phyloP scores from a whole-genome alignment of 2,329 filamentous ascomycete genomes.

The Aspergillus costaricaensis region DNA sequence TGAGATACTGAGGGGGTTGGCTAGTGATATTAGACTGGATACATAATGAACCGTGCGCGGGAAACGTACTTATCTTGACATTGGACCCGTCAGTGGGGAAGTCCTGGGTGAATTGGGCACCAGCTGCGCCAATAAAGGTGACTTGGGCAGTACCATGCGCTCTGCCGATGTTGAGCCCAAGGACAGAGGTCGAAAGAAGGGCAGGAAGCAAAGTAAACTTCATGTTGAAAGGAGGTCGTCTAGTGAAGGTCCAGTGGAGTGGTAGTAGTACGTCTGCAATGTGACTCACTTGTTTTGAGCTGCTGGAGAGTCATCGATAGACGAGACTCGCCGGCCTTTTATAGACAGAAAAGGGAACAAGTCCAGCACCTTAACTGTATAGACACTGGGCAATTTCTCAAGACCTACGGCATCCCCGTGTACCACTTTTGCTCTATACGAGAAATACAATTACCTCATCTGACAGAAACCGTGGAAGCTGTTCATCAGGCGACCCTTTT shows the following conservation, averaged over 20 bases:
- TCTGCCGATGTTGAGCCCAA: neutral
- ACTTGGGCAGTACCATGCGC: slow-evolving; percentile 6
- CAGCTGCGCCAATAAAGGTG: slow-evolving; percentile 25
- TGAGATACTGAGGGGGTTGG: slow-evolving; percentile 26
- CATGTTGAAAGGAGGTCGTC: neutral
- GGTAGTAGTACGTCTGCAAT: too few relatives aligned
- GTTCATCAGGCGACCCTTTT: neutral
- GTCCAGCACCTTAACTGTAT: neutral
- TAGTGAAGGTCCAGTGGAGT: neutral
- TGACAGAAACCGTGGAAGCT: neutral
- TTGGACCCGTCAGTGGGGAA: slow-evolving; percentile 21
- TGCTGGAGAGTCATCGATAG: neutral
- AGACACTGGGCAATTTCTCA: neutral
- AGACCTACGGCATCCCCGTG: neutral
- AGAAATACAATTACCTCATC: neutral
- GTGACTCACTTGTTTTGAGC: neutral
- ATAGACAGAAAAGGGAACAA: neutral
- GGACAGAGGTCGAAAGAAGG: neutral
- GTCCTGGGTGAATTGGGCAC: slow-evolving; percentile 21
- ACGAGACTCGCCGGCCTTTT: neutral
- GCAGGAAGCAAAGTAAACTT: neutral
- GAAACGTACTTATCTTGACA: slow-evolving; percentile 18
- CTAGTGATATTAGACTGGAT: slow-evolving; percentile 8
- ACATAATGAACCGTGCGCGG: too few relatives aligned
- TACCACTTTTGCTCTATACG: neutral